Evolutionary conservation across 345 rosid species (phyloP).

Genomic region (Eucalyptus albens): DNA sequence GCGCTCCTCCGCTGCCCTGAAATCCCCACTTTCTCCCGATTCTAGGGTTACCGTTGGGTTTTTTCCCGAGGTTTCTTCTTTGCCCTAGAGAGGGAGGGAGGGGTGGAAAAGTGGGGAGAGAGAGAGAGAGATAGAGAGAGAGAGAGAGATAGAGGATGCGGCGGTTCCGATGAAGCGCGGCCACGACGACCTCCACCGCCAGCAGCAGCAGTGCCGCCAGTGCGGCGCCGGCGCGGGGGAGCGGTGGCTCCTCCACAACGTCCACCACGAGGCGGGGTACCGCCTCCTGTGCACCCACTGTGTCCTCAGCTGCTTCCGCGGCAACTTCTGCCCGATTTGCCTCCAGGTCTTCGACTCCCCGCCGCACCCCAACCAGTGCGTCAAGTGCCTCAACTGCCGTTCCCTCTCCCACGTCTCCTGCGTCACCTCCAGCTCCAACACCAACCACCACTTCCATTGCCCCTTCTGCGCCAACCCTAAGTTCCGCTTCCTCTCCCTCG

Average conservation of each 20-base stretch:
- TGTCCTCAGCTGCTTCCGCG: constrained; percentile 52
- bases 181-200: neutral
- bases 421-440: neutral
- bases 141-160: neutral
- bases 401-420: constrained; percentile 66
- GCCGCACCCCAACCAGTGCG: constrained; percentile 22
- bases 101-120: neutral
- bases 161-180: neutral
- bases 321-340: constrained; percentile 65
- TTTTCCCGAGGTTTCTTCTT: neutral
- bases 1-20: neutral
- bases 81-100: neutral
- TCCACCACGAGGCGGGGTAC: constrained; percentile 27
- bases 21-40: neutral
- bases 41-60: neutral
- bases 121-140: neutral
- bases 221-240: constrained; percentile 16
- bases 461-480: constrained; percentile 41
- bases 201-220: constrained; percentile 17
- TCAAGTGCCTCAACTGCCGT: constrained; percentile 41
- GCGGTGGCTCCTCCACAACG: constrained; percentile 34
- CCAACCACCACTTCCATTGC: constrained; percentile 4
- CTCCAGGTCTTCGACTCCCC: constrained; percentile 39
- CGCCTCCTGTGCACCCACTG: constrained; percentile 71
- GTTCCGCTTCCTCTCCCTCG: constrained; percentile 25